Percentiles rank a stretch among this genome's conserved stretches.
phyloP scores from a whole-genome alignment of 2,329 filamentous ascomycete genomes.

The Aspergillus amoenus region DNA sequence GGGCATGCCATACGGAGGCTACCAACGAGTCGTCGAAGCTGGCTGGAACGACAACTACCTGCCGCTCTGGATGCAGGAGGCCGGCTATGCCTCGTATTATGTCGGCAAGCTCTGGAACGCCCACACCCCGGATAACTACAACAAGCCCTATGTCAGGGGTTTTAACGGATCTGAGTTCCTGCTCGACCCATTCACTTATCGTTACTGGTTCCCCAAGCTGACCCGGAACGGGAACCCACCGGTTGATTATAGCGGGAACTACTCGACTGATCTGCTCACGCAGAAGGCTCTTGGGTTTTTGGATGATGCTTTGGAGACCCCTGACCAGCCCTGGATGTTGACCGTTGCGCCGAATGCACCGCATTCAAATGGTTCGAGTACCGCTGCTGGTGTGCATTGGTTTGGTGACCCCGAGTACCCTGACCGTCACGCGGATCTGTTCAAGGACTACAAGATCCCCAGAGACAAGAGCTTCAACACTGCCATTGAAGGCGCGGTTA shows the following conservation, averaged over 20 bases:
- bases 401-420: slow-evolving; percentile 38
- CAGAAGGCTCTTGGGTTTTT: slow-evolving; percentile 58
- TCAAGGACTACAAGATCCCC: slow-evolving; percentile 10
- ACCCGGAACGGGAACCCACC: slow-evolving; percentile 60
- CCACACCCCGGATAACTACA: slow-evolving; percentile 51
- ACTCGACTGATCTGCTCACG: slow-evolving; percentile 57
- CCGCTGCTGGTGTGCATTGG: slow-evolving; percentile 20
- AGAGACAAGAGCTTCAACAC: slow-evolving; percentile 57
- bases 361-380: slow-evolving; percentile 50
- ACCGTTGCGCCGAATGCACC: slow-evolving; percentile 65
- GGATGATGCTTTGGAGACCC: slow-evolving; percentile 53
- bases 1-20: slow-evolving; percentile 50
- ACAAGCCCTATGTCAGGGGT: slow-evolving; percentile 37
- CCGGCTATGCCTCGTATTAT: slow-evolving; percentile 56
- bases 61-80: slow-evolving; percentile 52
- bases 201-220: slow-evolving; percentile 58
- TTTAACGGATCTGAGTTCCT: slow-evolving; percentile 42
- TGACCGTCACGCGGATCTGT: slow-evolving; percentile 7
- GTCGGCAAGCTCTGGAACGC: slow-evolving; percentile 58
- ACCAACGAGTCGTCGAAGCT: slow-evolving; percentile 52
- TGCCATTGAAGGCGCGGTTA: slow-evolving; percentile 40
- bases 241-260: slow-evolving; percentile 52
- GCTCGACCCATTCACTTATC: slow-evolving; percentile 54
- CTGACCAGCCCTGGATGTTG: slow-evolving; percentile 63
- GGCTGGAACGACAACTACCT: slow-evolving; percentile 53